A percentile compares a stretch with the other conserved stretches of the same genome.
These are phyloP conservation scores for Ceratocystiopsis sp. DNA, from an alignment of 2,329 filamentous ascomycete species.

Conservation along the genomic window DNA sequence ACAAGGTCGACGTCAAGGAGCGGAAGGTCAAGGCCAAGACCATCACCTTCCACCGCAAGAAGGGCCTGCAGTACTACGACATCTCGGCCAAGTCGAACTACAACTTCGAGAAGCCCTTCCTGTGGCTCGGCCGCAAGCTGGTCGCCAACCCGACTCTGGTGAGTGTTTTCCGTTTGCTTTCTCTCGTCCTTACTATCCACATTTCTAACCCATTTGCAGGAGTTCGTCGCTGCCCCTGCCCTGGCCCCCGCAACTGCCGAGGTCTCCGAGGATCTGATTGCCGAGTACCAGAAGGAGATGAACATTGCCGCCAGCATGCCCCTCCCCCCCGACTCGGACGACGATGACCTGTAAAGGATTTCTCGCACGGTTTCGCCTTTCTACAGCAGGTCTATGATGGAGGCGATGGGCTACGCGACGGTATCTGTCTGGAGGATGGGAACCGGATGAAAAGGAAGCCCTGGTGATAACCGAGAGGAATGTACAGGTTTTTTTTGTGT, in stretches of 20 bases:
- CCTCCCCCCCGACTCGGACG: slow-evolving; percentile 87
- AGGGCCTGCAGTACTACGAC: slow-evolving; percentile 99
- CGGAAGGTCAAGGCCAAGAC: slow-evolving; percentile 99
- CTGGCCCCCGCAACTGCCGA: slow-evolving; percentile 84
- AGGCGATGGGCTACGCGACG: not conserved
- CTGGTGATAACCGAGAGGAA: not conserved
- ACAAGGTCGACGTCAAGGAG: slow-evolving; percentile 99
- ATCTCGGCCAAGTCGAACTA: slow-evolving; percentile 99
- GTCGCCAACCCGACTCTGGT: slow-evolving; percentile 82
- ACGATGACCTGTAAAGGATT: slow-evolving; percentile 40
- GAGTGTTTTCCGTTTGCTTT: slow-evolving; percentile 19
- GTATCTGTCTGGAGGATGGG: not conserved
- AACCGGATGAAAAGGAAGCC: not conserved
- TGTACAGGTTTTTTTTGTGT: not conserved
- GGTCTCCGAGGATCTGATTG: slow-evolving; percentile 70
- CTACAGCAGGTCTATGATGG: not conserved
- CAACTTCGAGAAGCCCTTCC: slow-evolving; percentile 99
- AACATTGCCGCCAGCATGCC: slow-evolving; percentile 60
- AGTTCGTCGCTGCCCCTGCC: slow-evolving; percentile 90
- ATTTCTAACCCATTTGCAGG: slow-evolving; percentile 33
- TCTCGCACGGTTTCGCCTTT: not conserved
- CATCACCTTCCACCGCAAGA: slow-evolving; percentile 99
- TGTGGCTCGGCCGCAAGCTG: slow-evolving; percentile 97
- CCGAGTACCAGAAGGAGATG: slow-evolving; percentile 82
- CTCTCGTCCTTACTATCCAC: slow-evolving; percentile 9